Evolutionary conservation across 2,329 filamentous ascomycete species (phyloP).

Genomic region (Mycosphaerelloides madeirae): DNA sequence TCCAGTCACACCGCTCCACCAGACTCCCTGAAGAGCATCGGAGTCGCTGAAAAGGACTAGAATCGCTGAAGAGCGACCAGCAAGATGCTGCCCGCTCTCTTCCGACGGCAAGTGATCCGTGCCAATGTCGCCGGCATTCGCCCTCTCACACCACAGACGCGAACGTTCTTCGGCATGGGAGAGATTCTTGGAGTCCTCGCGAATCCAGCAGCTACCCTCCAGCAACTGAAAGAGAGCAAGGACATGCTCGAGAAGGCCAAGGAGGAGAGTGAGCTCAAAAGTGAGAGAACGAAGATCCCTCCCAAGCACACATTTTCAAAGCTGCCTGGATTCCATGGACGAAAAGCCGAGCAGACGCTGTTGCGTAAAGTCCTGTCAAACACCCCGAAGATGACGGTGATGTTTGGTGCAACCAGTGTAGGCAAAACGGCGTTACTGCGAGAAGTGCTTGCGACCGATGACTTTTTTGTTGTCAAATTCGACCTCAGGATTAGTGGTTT

Average conservation of each 20-base stretch:
- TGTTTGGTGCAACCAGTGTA: conserved; percentile 18
- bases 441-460: conserved; percentile 17
- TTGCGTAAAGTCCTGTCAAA: conserved; percentile 13
- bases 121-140: too few species aligned
- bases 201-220: conserved; percentile 15
- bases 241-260: conserved; percentile 17
- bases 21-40: too few species aligned
- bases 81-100: too few species aligned
- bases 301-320: conserved; percentile 15
- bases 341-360: conserved; percentile 12
- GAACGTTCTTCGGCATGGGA: conserved; percentile 14
- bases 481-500: conserved; percentile 17
- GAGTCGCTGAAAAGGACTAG: too few species aligned
- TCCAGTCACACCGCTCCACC: too few species aligned
- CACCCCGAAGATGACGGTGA: conserved; percentile 15
- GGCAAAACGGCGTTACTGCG: conserved; percentile 18
- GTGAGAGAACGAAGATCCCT: conserved; percentile 16
- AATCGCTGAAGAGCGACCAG: too few species aligned
- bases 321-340: conserved; percentile 17
- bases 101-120: too few species aligned
- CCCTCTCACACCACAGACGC: too few species aligned
- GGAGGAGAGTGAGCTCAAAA: conserved; percentile 13
- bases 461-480: conserved; percentile 19
- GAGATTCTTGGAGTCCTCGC: conserved; percentile 13
- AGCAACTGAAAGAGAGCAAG: conserved; percentile 16